Evolutionary conservation across 106 monocot species (phyloP).

Genomic region (Apostasia shenzhenica): DNA sequence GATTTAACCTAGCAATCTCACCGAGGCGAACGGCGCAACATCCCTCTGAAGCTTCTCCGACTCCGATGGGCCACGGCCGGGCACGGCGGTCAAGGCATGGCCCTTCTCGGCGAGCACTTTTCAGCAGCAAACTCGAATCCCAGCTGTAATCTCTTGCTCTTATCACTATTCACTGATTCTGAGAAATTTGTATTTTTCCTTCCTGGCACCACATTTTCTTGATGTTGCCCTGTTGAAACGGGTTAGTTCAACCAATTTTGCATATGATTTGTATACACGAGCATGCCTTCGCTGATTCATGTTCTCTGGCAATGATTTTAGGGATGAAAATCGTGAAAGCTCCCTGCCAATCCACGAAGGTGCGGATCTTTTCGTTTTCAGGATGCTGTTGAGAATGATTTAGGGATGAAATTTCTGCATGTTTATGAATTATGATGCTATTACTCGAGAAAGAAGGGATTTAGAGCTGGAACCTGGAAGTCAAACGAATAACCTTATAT

Average conservation of each 20-base stretch:
- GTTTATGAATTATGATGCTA: neutral
- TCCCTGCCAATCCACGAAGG: conserved; percentile 37
- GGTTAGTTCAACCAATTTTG: neutral
- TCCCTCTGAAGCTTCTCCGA: neutral
- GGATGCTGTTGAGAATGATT: neutral
- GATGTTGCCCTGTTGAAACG: neutral
- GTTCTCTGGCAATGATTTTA: conserved; percentile 14
- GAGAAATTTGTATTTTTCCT: neutral
- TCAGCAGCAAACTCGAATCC: conserved; percentile 18
- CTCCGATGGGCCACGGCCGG: conserved; percentile 39
- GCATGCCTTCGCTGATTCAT: neutral
- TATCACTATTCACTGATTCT: neutral
- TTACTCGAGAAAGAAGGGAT: neutral
- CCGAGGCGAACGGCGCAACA: too few species aligned
- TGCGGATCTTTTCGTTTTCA: neutral
- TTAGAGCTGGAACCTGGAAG: neutral
- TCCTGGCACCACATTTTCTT: neutral
- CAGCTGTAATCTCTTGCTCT: conserved; percentile 14
- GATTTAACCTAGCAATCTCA: too few species aligned
- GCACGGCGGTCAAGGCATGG: conserved; percentile 20
- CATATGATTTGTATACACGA: neutral
- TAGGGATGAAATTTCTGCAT: neutral
- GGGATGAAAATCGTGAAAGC: conserved; percentile 34
- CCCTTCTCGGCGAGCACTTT: conserved; percentile 22
- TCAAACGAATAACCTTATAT: neutral